Conservation (phyloP, 1,284 basidiomycete species). For the Bondarzewia mesenterica region DNA sequence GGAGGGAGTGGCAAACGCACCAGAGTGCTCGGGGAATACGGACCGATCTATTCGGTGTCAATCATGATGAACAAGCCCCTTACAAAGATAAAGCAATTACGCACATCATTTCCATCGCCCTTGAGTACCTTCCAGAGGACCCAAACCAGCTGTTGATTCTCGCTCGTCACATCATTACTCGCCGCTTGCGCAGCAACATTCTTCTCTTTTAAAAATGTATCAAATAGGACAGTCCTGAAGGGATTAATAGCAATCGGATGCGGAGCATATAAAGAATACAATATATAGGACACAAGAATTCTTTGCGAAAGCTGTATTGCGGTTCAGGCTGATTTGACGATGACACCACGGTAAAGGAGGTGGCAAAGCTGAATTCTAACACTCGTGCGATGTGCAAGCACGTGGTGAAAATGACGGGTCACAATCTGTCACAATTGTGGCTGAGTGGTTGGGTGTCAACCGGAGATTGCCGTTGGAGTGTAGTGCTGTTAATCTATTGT, state of each 20-base stretch:
- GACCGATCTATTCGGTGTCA: constrained; percentile 47
- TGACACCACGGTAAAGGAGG: no score
- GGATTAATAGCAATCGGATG: constrained; percentile 71
- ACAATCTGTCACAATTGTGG: no score
- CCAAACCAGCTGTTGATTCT: constrained; percentile 73
- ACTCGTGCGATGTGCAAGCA: no score
- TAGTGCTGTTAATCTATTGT: no score
- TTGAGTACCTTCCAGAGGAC: constrained; percentile 76
- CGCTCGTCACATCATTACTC: constrained; percentile 41
- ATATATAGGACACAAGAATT: constrained; percentile 67
- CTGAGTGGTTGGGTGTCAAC: no score
- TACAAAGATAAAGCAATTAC: constrained; percentile 18
- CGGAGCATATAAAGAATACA: constrained; percentile 68
- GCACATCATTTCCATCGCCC: constrained; percentile 70
- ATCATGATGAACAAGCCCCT: constrained; percentile 5
- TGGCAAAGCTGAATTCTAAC: no score
- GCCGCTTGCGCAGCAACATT: constrained; percentile 45
- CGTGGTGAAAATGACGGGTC: no score
- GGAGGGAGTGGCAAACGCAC: constrained; percentile 62
- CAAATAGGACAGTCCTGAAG: constrained; percentile 60
- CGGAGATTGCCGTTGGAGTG: no score
- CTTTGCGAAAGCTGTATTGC: constrained; percentile 49
- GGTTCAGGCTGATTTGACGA: not conserved
- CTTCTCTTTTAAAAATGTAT: constrained; percentile 57
- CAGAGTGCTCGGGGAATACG: constrained; percentile 64